phyloP scores from a whole-genome alignment of 805 yeast genomes.

The Wickerhamomyces bovis region DNA sequence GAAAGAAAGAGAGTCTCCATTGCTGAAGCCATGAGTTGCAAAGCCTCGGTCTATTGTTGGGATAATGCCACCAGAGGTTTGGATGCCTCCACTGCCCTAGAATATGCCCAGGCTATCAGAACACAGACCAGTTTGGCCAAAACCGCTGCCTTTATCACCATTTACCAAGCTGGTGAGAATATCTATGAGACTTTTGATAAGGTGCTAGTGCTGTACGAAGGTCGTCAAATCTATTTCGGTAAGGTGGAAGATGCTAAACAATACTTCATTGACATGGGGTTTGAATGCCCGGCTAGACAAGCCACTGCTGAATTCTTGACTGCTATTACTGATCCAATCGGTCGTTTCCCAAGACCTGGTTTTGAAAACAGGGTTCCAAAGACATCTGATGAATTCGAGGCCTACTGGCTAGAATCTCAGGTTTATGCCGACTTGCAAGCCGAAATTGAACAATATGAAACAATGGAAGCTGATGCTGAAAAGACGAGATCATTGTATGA shows the following conservation, averaged over 20 bases:
- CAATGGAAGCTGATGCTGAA: slow-evolving; percentile 20
- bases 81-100: slow-evolving; percentile 79
- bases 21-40: slow-evolving; percentile 66
- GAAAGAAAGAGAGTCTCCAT: slow-evolving; percentile 81
- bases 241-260: slow-evolving; percentile 45
- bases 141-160: slow-evolving; percentile 58
- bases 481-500: slow-evolving; percentile 29
- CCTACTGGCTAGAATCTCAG: slow-evolving; percentile 48
- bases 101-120: slow-evolving; percentile 61
- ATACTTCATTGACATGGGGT: slow-evolving; percentile 63
- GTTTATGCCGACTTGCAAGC: slow-evolving; percentile 32
- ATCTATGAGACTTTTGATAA: slow-evolving; percentile 61
- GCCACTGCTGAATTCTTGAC: slow-evolving; percentile 70
- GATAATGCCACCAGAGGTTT: slow-evolving; percentile 85
- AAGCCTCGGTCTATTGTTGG: slow-evolving; percentile 63
- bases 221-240: slow-evolving; percentile 62
- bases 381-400: slow-evolving; percentile 57
- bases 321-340: slow-evolving; percentile 64
- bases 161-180: slow-evolving; percentile 64
- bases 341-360: slow-evolving; percentile 45
- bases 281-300: slow-evolving; percentile 55
- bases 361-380: slow-evolving; percentile 48
- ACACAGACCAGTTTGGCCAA: slow-evolving; percentile 49
- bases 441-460: slow-evolving; percentile 41
- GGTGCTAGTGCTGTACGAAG: slow-evolving; percentile 53